These are phyloP conservation scores for Schizosaccharomyces japonicus DNA, from an alignment of 805 yeast species.

Conservation along the genomic window DNA sequence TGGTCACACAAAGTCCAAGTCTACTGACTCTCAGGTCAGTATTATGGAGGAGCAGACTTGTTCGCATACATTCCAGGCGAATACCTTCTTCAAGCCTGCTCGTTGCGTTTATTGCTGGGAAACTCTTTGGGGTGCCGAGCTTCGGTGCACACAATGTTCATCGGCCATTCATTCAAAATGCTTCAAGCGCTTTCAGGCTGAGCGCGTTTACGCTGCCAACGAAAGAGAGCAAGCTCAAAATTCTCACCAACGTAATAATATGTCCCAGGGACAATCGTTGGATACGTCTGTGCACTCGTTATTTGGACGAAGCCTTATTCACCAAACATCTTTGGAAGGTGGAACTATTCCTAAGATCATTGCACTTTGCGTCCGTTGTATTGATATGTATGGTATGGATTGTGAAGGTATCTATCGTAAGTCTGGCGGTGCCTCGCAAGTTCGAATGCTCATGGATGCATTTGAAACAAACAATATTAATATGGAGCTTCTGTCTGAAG, in stretches of 20 bases:
- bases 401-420: conserved; percentile 78
- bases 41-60: not conserved
- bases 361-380: conserved; percentile 45
- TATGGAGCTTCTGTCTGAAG: conserved; percentile 17
- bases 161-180: not conserved
- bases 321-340: conserved; percentile 38
- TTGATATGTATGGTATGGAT: conserved; percentile 52
- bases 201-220: too few relatives aligned
- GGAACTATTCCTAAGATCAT: conserved; percentile 46
- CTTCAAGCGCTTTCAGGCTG: not conserved
- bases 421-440: conserved; percentile 56
- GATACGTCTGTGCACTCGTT: not conserved
- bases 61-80: not conserved
- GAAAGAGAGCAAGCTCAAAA: too few relatives aligned
- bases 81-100: not conserved
- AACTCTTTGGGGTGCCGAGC: not conserved
- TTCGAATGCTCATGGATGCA: conserved; percentile 23
- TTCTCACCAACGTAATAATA: too few relatives aligned
- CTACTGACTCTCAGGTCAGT: not conserved
- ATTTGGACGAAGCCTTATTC: conserved; percentile 30
- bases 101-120: not conserved
- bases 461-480: conserved; percentile 14
- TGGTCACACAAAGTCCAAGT: not conserved
- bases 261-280: not conserved
- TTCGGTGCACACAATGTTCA: not conserved